phyloP scores from a whole-genome alignment of 805 yeast species.

The Lipomyces oligophaga region DNA sequence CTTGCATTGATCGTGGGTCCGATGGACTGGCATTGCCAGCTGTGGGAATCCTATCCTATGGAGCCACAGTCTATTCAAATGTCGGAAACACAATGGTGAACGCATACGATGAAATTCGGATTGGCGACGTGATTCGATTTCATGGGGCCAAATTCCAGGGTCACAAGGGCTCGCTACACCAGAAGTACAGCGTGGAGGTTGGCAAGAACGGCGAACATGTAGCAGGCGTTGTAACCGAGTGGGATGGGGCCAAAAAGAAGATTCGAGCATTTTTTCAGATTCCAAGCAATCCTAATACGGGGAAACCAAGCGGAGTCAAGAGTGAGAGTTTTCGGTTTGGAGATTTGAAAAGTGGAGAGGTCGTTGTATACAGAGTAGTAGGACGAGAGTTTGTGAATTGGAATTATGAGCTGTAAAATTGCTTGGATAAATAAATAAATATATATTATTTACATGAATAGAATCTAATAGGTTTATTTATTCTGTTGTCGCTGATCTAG shows the following conservation, averaged over 20 bases:
- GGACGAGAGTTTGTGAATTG: constrained; percentile 72
- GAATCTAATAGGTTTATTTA: no score
- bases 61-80: constrained; percentile 64
- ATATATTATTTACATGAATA: no score
- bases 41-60: constrained; percentile 66
- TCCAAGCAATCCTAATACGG: constrained; percentile 12
- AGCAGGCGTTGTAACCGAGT: constrained; percentile 57
- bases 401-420: constrained; percentile 38
- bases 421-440: no score
- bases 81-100: constrained; percentile 48
- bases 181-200: constrained; percentile 53
- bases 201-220: constrained; percentile 44
- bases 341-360: constrained; percentile 73
- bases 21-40: constrained; percentile 51
- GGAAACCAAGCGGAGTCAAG: constrained; percentile 53
- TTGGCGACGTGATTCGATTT: constrained; percentile 82
- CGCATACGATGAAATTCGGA: constrained; percentile 58
- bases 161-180: constrained; percentile 52
- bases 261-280: constrained; percentile 36
- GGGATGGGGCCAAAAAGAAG: constrained; percentile 61
- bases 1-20: constrained; percentile 35
- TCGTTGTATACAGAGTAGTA: constrained; percentile 75
- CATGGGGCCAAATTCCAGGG: constrained; percentile 65
- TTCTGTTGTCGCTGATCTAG: no score
- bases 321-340: constrained; percentile 61